phyloP scores from a whole-genome alignment of 352 stramenopile species.

The Chrysophaeum taylorii region DNA sequence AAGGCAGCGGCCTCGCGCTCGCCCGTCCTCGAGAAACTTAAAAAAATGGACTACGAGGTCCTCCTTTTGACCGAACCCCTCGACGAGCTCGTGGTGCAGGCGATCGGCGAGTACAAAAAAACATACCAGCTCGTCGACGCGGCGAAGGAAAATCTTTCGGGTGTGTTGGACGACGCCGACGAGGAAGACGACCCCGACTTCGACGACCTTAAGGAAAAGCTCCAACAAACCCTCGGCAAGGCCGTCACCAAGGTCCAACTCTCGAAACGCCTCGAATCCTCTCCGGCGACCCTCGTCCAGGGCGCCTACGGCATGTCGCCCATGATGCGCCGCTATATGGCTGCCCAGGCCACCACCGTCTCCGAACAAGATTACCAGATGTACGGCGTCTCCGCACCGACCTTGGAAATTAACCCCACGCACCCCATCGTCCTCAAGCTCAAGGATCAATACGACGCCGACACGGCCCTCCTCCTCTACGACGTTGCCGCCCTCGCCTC shows the following conservation, averaged over 20 bases:
- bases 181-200: conserved; percentile 50
- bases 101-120: conserved; percentile 43
- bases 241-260: conserved; percentile 55
- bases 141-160: conserved; percentile 47
- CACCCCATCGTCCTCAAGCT: conserved; percentile 55
- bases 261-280: conserved; percentile 48
- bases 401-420: conserved; percentile 66
- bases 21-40: conserved; percentile 57
- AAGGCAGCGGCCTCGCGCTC: conserved; percentile 42
- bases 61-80: conserved; percentile 58
- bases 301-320: conserved; percentile 64
- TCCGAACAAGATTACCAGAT: conserved; percentile 35
- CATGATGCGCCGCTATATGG: conserved; percentile 67
- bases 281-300: conserved; percentile 57
- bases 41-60: conserved; percentile 51
- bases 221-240: conserved; percentile 36
- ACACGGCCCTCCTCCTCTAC: conserved; percentile 55
- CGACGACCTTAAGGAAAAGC: conserved; percentile 42
- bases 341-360: conserved; percentile 52
- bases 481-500: conserved; percentile 63
- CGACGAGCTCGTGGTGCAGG: conserved; percentile 61
- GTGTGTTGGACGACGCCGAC: conserved; percentile 44
- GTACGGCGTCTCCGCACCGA: conserved; percentile 30
- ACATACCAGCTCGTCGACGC: conserved; percentile 48
- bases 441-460: conserved; percentile 35